Percentiles rank a stretch among this genome's conserved stretches.
Conservation (phyloP, 208 protist species). For the Trypanosoma theileri region DNA sequence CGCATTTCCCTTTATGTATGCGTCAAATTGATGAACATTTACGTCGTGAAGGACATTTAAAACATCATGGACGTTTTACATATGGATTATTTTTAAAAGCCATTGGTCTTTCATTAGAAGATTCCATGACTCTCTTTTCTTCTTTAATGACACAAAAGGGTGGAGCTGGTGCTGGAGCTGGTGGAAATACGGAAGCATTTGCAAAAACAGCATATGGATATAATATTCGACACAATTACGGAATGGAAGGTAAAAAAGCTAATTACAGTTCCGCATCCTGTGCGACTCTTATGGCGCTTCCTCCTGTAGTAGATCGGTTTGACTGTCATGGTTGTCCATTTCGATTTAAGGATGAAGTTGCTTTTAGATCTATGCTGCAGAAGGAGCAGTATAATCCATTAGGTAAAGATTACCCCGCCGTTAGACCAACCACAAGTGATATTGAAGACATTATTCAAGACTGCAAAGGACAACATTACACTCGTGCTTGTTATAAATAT, state of each 20-base stretch:
- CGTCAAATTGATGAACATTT: constrained; percentile 81
- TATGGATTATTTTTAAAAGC: constrained; percentile 91
- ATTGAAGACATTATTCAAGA: constrained; percentile 90
- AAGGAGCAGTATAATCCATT: constrained; percentile 60
- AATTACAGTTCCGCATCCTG: constrained; percentile 87
- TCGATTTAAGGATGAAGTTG: constrained; percentile 74
- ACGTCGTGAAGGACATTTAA: constrained; percentile 82
- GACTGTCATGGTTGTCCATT: constrained; percentile 93
- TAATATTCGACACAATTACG: constrained; percentile 91
- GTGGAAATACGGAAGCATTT: constrained; percentile 69
- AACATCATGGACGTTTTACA: constrained; percentile 88
- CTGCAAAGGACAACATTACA: constrained; percentile 86
- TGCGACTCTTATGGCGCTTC: constrained; percentile 77
- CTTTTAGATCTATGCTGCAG: constrained; percentile 49
- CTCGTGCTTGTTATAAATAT: constrained; percentile 90
- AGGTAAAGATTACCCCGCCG: constrained; percentile 44
- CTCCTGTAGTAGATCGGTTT: constrained; percentile 68
- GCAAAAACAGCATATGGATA: constrained; percentile 89
- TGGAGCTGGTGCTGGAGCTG: constrained; percentile 23
- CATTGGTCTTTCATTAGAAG: constrained; percentile 84
- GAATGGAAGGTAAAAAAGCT: constrained; percentile 91
- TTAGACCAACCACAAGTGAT: constrained; percentile 50
- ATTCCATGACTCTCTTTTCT: constrained; percentile 82
- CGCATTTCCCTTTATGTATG: constrained; percentile 93
- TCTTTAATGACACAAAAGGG: constrained; percentile 86